Evolutionary conservation across 495 filamentous ascomycete species (phyloP).

Genomic region (Umbilicaria muhlenbergii): DNA sequence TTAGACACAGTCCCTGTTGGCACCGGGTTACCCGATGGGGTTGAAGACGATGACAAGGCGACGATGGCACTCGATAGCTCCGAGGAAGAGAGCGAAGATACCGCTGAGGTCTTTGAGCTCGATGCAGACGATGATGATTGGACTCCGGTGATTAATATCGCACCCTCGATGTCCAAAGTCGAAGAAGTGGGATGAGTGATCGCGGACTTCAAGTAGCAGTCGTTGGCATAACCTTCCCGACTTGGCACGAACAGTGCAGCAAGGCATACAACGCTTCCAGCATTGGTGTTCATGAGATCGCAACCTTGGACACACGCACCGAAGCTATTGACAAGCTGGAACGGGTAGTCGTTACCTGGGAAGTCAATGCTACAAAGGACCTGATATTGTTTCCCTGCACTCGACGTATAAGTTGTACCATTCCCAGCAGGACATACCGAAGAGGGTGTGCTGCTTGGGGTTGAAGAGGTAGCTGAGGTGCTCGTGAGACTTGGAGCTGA

Average conservation of each 20-base stretch:
- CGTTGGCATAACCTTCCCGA: slow-evolving; percentile 4
- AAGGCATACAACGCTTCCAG: slow-evolving; percentile 7
- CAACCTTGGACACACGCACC: slow-evolving; percentile 12
- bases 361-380: slow-evolving; percentile 14
- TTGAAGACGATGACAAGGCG: not conserved
- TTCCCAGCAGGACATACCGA: slow-evolving; percentile 11
- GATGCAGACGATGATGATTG: not conserved
- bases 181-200: slow-evolving; percentile 5
- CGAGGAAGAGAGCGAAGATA: not conserved
- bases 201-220: slow-evolving; percentile 17
- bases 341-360: slow-evolving; percentile 6
- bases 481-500: not conserved
- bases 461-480: slow-evolving; percentile 3
- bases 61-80: not conserved
- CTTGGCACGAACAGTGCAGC: slow-evolving; percentile 10
- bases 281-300: slow-evolving; percentile 11
- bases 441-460: not conserved
- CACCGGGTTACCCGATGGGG: not conserved
- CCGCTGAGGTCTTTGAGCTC: not conserved
- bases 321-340: slow-evolving; percentile 10
- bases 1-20: slow-evolving; percentile 1
- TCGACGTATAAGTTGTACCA: slow-evolving; percentile 10
- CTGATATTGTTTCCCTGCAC: slow-evolving; percentile 8
- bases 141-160: slow-evolving; percentile 3
- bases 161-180: slow-evolving; percentile 6